These are phyloP conservation scores for Sherardia arvensis DNA, from an alignment of 257 asterid genomes.

Conservation along the genomic window DNA sequence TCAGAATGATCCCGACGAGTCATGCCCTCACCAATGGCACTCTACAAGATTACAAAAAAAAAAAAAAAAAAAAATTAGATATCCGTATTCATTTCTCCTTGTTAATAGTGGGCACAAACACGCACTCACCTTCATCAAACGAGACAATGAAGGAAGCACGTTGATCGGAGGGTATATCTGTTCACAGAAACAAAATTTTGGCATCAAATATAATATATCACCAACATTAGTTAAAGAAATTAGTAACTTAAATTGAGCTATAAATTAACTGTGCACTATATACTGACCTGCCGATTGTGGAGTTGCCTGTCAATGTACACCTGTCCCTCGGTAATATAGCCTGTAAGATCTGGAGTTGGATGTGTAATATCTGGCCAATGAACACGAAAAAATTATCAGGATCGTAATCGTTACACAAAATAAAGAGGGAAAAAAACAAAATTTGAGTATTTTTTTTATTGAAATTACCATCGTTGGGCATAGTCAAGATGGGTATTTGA, in stretches of 20 bases:
- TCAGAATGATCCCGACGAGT: conserved; percentile 94
- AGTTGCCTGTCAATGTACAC: conserved; percentile 97
- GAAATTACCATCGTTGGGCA: conserved; percentile 93
- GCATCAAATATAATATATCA: background rate
- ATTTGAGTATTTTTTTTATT: conserved; percentile 1
- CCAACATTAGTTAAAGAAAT: background rate
- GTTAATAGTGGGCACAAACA: background rate
- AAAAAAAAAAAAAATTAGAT: conserved; percentile 9
- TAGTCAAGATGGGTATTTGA: conserved; percentile 90
- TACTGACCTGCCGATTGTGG: conserved; percentile 37
- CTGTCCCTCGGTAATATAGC: conserved; percentile 98
- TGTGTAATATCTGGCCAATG: conserved; percentile 83
- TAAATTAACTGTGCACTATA: background rate
- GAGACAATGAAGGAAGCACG: conserved; percentile 96
- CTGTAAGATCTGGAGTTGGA: conserved; percentile 99
- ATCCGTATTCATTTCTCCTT: background rate
- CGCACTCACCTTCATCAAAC: conserved; percentile 78
- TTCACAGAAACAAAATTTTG: conserved; percentile 5
- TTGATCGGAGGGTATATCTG: conserved; percentile 98
- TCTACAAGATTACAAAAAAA: conserved; percentile 36
- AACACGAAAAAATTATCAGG: conserved; percentile 7
- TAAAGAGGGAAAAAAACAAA: background rate
- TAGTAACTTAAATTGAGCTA: background rate
- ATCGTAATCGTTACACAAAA: conserved; percentile 4
- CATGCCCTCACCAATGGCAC: conserved; percentile 99